phyloP scores from a whole-genome alignment of 441 rosid genomes.

The Syzygium syzygioides region DNA sequence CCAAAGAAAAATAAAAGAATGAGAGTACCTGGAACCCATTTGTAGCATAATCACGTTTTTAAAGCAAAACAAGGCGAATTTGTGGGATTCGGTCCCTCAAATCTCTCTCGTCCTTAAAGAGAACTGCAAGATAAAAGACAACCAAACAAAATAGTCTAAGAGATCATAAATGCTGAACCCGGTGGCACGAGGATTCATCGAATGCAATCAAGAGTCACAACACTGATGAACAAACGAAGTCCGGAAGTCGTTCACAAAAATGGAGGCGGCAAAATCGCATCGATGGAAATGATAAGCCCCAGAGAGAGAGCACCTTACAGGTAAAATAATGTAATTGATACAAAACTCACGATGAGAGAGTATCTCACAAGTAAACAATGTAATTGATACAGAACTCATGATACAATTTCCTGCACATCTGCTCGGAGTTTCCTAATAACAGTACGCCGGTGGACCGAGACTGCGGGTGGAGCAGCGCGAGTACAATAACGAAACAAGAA shows the following conservation, averaged over 20 bases:
- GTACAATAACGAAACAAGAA: neutral
- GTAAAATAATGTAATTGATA: neutral
- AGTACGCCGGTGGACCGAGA: neutral
- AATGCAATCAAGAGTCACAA: neutral
- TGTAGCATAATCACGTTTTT: neutral
- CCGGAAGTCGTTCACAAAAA: neutral
- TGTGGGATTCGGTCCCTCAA: neutral
- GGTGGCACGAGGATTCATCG: neutral
- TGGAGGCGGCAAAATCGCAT: neutral
- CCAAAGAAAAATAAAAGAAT: too few species aligned
- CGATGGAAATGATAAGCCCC: neutral
- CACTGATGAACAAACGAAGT: neutral
- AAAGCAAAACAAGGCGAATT: neutral
- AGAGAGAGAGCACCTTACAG: neutral
- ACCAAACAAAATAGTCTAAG: neutral
- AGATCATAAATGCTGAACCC: neutral
- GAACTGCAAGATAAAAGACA: neutral
- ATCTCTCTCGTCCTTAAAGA: neutral
- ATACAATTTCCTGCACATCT: neutral
- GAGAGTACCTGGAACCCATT: neutral
- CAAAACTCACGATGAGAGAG: neutral
- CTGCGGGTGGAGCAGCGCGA: neutral
- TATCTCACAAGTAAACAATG: neutral
- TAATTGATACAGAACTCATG: neutral
- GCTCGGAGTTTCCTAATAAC: neutral